These are phyloP conservation scores for Solanum etuberosum DNA, from an alignment of 257 asterid genomes.

Conservation along the genomic window DNA sequence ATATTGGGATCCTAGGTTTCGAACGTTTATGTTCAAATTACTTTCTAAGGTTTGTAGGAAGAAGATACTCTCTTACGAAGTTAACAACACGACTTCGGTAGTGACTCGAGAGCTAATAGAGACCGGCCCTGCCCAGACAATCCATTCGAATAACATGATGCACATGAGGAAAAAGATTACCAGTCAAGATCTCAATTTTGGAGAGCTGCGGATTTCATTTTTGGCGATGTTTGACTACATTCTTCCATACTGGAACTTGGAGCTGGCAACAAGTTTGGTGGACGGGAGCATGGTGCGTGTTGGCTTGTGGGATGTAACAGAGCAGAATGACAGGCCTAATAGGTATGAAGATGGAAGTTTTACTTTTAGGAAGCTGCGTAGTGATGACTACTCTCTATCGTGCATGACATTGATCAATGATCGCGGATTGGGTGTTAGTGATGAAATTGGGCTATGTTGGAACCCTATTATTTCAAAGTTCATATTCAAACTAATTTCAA, in stretches of 20 bases:
- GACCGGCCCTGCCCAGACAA: slow-evolving; percentile 26
- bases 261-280: slow-evolving; percentile 26
- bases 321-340: slow-evolving; percentile 11
- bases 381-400: slow-evolving; percentile 4
- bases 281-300: slow-evolving; percentile 19
- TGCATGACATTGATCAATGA: slow-evolving; percentile 24
- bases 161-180: slow-evolving; percentile 34
- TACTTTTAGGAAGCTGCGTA: slow-evolving; percentile 10
- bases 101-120: slow-evolving; percentile 29
- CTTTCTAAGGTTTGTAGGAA: neutral
- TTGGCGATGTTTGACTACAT: slow-evolving; percentile 26
- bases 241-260: slow-evolving; percentile 40
- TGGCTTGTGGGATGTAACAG: slow-evolving; percentile 40
- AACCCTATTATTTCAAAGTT: slow-evolving; percentile 5
- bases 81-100: neutral
- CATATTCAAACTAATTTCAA: neutral
- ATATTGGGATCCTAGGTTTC: no score
- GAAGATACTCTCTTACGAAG: neutral
- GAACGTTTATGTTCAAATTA: no score
- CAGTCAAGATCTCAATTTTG: slow-evolving; percentile 12
- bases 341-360: slow-evolving; percentile 1
- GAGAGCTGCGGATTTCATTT: slow-evolving; percentile 18
- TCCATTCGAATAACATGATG: slow-evolving; percentile 8
- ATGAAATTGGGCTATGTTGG: slow-evolving; percentile 41
- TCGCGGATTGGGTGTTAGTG: slow-evolving; percentile 17